Evolutionary conservation across 1,284 basidiomycete genomes (phyloP), one percentile per base, ranked within the genome.

Genomic region (Ustilago loliicola): DNA sequence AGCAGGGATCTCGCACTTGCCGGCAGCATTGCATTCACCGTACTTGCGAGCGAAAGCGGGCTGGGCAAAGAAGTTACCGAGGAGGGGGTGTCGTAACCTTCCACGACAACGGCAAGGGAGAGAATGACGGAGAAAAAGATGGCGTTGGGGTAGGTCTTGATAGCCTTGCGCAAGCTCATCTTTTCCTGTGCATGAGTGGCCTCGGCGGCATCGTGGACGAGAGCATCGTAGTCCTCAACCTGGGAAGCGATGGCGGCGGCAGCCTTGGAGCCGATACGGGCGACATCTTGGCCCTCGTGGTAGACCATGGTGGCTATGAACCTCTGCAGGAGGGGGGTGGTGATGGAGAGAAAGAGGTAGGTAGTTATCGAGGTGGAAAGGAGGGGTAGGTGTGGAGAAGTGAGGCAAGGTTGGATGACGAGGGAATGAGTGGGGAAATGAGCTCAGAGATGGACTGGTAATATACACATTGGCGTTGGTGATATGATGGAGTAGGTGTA

Each of bases 31-130:
- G 70, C 81, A 77, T n/a, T 51, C 55, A 15, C 87, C 87, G 66
- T 83, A 88, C 50, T 74, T 75, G 17, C 72, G 48, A 15, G 74
- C 72, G 64, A 86, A 88, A 2, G 80, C 78, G 17, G 88, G 88
- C 60, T 86, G 83, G 19, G 87, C 87, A 68, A 86, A 88, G 79
- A 87, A 88, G 66, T 76, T 77, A 30, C 73, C 72, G 42, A 80
- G 54, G 15, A 80, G 68, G 23, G 81, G 5, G 86, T 85, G 67
- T 87, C 86, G 57, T 72, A 72, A 38, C 66, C 88, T 65, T 89
- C 88, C 88, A 89, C 89, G 63, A 87, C 83, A 70, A 88, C 87
- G 65, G 87, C 87, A 10, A 86, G 85, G 17, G 85, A 87, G 64
- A 89, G 87, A 58, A 88, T 61, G 61, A 88, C 75, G 36, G 86